These are phyloP conservation scores for Daldinia grandis DNA, from an alignment of 495 filamentous ascomycete species.

Conservation along the genomic window DNA sequence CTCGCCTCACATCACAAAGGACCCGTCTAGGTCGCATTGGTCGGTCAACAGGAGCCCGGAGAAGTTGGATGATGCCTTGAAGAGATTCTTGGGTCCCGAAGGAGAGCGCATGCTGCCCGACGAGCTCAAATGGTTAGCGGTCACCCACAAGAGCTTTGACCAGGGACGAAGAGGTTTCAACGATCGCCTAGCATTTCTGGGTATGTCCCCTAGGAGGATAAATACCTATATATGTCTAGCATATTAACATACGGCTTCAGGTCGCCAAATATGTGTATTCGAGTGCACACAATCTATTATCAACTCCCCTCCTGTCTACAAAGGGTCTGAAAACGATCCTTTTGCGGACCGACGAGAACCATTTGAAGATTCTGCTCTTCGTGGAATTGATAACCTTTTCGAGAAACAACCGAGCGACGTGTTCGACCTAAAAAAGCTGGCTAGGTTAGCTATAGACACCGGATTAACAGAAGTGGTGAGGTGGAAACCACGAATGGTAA, in stretches of 20 bases:
- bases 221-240: neutral
- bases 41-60: slow-evolving; percentile 76
- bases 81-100: slow-evolving; percentile 70
- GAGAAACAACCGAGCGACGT: slow-evolving; percentile 61
- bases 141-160: slow-evolving; percentile 99
- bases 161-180: slow-evolving; percentile 94
- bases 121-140: slow-evolving; percentile 94
- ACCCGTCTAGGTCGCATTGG: slow-evolving; percentile 61
- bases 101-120: slow-evolving; percentile 80
- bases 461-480: slow-evolving; percentile 76
- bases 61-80: slow-evolving; percentile 77
- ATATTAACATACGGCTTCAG: slow-evolving; percentile 42
- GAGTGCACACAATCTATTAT: slow-evolving; percentile 80
- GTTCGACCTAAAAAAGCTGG: slow-evolving; percentile 67
- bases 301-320: slow-evolving; percentile 45
- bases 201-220: slow-evolving; percentile 59
- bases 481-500: slow-evolving; percentile 86
- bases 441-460: slow-evolving; percentile 70
- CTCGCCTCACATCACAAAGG: slow-evolving; percentile 58
- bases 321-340: slow-evolving; percentile 47
- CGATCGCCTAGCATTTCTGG: slow-evolving; percentile 88
- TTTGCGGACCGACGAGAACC: slow-evolving; percentile 64
- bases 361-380: slow-evolving; percentile 76
- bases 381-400: slow-evolving; percentile 74
- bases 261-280: slow-evolving; percentile 80